Percentiles rank a stretch among this genome's conserved stretches.
Conservation (phyloP, 1,284 basidiomycete genomes). For the Pterula multifida region DNA sequence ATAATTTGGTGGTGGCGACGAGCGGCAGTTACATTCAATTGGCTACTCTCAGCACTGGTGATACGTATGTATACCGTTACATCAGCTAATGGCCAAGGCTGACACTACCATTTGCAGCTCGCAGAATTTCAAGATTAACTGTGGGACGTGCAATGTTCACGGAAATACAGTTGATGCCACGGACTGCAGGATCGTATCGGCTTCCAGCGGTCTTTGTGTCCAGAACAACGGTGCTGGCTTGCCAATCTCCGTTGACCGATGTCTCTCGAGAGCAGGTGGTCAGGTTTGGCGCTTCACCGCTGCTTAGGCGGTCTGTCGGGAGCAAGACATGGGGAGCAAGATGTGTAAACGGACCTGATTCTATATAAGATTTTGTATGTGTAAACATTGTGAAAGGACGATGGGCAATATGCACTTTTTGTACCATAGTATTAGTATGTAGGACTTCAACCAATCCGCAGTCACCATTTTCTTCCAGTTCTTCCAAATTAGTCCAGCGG, state of each 20-base stretch:
- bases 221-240: not conserved
- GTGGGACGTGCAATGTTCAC: not conserved
- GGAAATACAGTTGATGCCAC: not conserved
- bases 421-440: too few relatives aligned
- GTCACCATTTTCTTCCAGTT: too few relatives aligned
- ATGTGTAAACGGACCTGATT: too few relatives aligned
- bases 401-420: too few relatives aligned
- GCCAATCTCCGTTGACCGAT: not conserved
- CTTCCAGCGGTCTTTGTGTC: not conserved
- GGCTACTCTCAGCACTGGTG: not conserved
- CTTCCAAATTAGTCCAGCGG: too few relatives aligned
- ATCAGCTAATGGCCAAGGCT: not conserved
- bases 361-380: too few relatives aligned
- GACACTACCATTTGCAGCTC: not conserved
- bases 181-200: not conserved
- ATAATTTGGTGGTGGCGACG: not conserved
- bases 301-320: not conserved
- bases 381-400: too few relatives aligned
- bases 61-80: not conserved
- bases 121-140: not conserved
- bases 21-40: not conserved
- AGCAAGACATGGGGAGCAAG: too few relatives aligned
- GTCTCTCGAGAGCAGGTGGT: not conserved
- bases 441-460: too few relatives aligned
- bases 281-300: conserved; percentile 1